Base-by-base conservation (phyloP, 2,329 filamentous ascomycete genomes). In the Xylaria hypoxylon region DNA sequence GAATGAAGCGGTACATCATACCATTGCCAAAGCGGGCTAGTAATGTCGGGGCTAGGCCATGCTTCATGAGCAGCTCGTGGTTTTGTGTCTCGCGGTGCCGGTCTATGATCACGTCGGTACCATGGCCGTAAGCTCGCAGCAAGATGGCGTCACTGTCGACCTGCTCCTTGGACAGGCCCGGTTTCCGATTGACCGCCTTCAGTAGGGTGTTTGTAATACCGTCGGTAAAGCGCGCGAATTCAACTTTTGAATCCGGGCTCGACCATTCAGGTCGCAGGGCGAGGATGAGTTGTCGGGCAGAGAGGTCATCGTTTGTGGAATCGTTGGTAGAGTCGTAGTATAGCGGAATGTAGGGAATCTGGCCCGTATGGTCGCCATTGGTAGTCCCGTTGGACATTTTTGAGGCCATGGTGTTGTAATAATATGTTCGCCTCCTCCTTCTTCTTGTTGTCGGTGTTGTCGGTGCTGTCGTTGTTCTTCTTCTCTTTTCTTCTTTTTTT, bases 201-300 rank as follows among this genome's bases (percentile, higher is more conserved):
- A 94, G 84, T 55, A 95, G 83, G 56, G 94, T 98, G 81, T 99
- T 99, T 72, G 96, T 99, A 81, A 98, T 99, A 77, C 96, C 96
- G 76, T 99, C 96, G 44, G 94, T 99, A 83, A 98, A 99, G 70
- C 92, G 90, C 72, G 93, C 86, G 77, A 98, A 93, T 75, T 96
- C 90, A 74, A 99, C 86, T 48, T 90, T 87, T 64, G 92, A 91
- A 70, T 90, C 88, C 40, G 87, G 83, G 53, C 86, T 85, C 72
- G 89, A 86, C 96, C 96, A 99, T 74, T 96, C 89, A 11, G 94
- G 94, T 66, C 90, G 87, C 68, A 97, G 84, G 31, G 92, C 87
- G 72, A 93, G 84, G 74, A 97, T 90, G 70, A 99, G 88, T 70
- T 87, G 87, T 68, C 92, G 84, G 59, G 94, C 95, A 22, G 95